These are phyloP conservation scores for Lepidium campestre DNA, from an alignment of 441 rosid genomes.

Conservation along the genomic window DNA sequence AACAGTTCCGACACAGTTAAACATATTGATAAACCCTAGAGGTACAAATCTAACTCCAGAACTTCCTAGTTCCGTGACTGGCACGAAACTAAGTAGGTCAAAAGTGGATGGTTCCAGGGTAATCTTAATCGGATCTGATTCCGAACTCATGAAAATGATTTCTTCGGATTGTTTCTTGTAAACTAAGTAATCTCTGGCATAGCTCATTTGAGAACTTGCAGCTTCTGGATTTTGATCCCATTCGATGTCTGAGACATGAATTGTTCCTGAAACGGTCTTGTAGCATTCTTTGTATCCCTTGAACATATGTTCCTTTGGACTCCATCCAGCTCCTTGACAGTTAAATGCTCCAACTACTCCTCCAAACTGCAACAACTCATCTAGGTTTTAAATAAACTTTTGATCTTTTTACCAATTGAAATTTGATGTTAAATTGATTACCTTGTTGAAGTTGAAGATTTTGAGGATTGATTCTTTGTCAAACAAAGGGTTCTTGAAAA, in stretches of 20 bases:
- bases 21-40: slow-evolving; percentile 58
- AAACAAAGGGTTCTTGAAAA: slow-evolving; percentile 64
- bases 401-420: background rate
- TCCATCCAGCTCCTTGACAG: slow-evolving; percentile 91
- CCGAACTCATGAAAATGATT: slow-evolving; percentile 23
- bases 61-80: slow-evolving; percentile 38
- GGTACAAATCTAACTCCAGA: slow-evolving; percentile 42
- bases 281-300: slow-evolving; percentile 39
- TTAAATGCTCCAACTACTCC: slow-evolving; percentile 84
- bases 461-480: slow-evolving; percentile 61
- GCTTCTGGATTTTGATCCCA: slow-evolving; percentile 55
- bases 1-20: slow-evolving; percentile 65
- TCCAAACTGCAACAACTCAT: slow-evolving; percentile 40
- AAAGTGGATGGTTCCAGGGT: slow-evolving; percentile 60
- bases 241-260: slow-evolving; percentile 60
- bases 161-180: slow-evolving; percentile 47
- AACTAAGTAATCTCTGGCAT: slow-evolving; percentile 38
- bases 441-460: slow-evolving; percentile 81
- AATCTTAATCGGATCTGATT: slow-evolving; percentile 41
- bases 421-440: slow-evolving; percentile 12
- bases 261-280: slow-evolving; percentile 41
- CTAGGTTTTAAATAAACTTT: background rate
- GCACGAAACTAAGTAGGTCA: slow-evolving; percentile 67
- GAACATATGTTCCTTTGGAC: slow-evolving; percentile 41
- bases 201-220: slow-evolving; percentile 30